These are phyloP conservation scores for Endoconidiophora laricicola DNA, from an alignment of 2,329 filamentous ascomycete species.

Conservation along the genomic window DNA sequence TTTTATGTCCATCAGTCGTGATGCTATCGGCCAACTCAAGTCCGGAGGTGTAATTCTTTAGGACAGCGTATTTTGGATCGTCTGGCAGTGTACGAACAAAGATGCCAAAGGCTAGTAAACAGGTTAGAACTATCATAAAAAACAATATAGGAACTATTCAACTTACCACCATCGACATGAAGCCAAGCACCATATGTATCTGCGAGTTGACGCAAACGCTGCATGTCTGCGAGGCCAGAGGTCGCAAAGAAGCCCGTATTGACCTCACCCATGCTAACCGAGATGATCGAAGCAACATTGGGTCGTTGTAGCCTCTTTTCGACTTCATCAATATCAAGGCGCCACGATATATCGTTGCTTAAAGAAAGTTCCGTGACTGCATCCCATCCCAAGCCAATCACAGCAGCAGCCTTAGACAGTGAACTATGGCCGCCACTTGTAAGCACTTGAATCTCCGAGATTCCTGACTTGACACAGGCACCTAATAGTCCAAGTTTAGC, in stretches of 20 bases:
- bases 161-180: constrained; percentile 63
- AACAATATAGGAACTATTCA: background rate
- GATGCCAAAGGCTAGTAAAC: constrained; percentile 55
- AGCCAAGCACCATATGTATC: constrained; percentile 67
- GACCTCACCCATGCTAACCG: constrained; percentile 73
- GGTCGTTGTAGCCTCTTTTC: constrained; percentile 37
- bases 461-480: constrained; percentile 45
- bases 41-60: constrained; percentile 38
- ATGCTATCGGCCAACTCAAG: constrained; percentile 78
- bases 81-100: constrained; percentile 52
- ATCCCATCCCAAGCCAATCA: constrained; percentile 60
- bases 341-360: constrained; percentile 38
- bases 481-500: constrained; percentile 53
- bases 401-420: constrained; percentile 63
- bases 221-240: constrained; percentile 42
- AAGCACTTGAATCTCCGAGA: constrained; percentile 57
- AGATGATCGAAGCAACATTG: constrained; percentile 55
- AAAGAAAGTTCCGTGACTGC: constrained; percentile 45
- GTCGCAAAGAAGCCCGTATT: constrained; percentile 70
- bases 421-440: constrained; percentile 76
- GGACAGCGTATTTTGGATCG: constrained; percentile 35
- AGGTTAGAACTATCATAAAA: too few species aligned
- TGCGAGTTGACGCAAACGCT: constrained; percentile 48
- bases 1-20: constrained; percentile 71
- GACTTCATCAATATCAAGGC: constrained; percentile 49